These are phyloP conservation scores for Lithospermum erythrorhizon DNA, from an alignment of 257 asterid genomes.

Conservation along the genomic window DNA sequence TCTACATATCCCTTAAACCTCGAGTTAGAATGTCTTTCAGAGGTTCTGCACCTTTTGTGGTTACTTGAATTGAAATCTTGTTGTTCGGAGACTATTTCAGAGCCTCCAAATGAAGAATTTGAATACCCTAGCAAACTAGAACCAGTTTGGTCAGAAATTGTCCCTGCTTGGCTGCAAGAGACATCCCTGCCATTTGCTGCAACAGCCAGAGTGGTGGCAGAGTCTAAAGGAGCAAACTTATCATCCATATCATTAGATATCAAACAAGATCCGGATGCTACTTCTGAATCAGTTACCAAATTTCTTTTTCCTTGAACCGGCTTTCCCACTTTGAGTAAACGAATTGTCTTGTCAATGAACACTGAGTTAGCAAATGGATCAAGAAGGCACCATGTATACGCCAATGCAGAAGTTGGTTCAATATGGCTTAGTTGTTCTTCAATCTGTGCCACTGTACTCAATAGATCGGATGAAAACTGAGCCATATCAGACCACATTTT, in stretches of 20 bases:
- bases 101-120: conserved; percentile 35
- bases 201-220: conserved; percentile 15
- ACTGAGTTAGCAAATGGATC: conserved; percentile 88
- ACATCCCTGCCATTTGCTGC: conserved; percentile 37
- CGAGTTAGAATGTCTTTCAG: conserved; percentile 3
- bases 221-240: conserved; percentile 1
- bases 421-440: conserved; percentile 40
- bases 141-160: conserved; percentile 29
- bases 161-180: conserved; percentile 34
- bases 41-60: conserved; percentile 15
- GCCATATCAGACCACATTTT: conserved; percentile 63
- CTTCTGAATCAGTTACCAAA: conserved; percentile 35
- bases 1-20: conserved; percentile 4
- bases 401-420: conserved; percentile 53
- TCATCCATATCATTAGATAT: conserved; percentile 4
- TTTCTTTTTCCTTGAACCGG: conserved; percentile 57
- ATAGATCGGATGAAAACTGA: conserved; percentile 65
- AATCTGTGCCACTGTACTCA: conserved; percentile 41
- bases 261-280: conserved; percentile 12
- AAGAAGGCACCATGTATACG: conserved; percentile 78
- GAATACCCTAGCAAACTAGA: conserved; percentile 54
- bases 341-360: conserved; percentile 75
- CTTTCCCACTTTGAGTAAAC: conserved; percentile 71
- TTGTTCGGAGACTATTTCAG: conserved; percentile 23
- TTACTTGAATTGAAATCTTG: conserved; percentile 43